phyloP scores from a whole-genome alignment of 2,329 filamentous ascomycete genomes.

The Curvularia verruculosa region DNA sequence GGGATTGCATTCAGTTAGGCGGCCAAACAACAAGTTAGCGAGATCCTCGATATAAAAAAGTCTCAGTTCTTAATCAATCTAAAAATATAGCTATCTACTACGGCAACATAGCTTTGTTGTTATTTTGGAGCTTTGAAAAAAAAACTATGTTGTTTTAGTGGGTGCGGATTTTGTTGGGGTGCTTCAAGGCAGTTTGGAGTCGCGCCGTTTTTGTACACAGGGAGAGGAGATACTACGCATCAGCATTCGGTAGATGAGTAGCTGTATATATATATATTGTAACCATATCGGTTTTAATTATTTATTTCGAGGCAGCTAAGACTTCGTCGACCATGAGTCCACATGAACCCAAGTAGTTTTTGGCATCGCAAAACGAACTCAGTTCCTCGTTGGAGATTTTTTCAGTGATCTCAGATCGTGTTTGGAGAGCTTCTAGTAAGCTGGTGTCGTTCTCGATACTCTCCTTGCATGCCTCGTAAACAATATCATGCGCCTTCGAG shows the following conservation, averaged over 20 bases:
- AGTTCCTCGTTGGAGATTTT: conserved; percentile 57
- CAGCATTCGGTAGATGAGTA: neutral
- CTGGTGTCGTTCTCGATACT: conserved; percentile 55
- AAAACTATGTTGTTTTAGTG: too few relatives aligned
- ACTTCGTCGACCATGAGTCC: conserved; percentile 47
- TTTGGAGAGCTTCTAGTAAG: conserved; percentile 53
- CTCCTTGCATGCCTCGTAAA: conserved; percentile 61
- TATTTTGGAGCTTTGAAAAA: too few relatives aligned
- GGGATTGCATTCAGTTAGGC: too few relatives aligned
- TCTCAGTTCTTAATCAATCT: too few relatives aligned
- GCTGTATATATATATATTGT: neutral
- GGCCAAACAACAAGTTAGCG: too few relatives aligned
- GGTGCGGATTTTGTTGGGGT: too few relatives aligned
- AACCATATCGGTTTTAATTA: neutral
- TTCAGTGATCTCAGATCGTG: conserved; percentile 50
- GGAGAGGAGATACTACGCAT: neutral
- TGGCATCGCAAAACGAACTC: conserved; percentile 61
- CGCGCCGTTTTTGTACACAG: too few relatives aligned
- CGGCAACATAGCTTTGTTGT: too few relatives aligned
- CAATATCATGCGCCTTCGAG: conserved; percentile 61
- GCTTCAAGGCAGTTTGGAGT: too few relatives aligned
- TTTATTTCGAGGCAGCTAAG: conserved; percentile 38
- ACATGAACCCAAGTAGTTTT: conserved; percentile 53
- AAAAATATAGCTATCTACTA: too few relatives aligned
- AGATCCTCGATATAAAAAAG: too few relatives aligned